phyloP scores from a whole-genome alignment of 2,329 filamentous ascomycete genomes.

The Orbilia javanica region DNA sequence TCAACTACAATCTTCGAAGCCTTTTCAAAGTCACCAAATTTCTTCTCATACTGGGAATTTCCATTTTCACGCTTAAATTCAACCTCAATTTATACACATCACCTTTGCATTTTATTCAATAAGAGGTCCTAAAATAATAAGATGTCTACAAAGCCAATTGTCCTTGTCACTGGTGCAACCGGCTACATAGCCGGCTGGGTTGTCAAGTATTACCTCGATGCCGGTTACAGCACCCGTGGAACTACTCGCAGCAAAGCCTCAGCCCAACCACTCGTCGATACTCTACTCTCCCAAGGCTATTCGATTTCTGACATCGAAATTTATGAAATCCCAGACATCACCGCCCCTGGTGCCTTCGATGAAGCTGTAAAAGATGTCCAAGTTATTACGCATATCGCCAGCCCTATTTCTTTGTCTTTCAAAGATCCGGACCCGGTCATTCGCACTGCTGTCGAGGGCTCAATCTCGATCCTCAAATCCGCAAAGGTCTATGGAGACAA shows the following conservation, averaged over 20 bases:
- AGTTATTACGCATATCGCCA: constrained; percentile 39
- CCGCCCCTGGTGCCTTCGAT: constrained; percentile 78
- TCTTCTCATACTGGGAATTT: background rate
- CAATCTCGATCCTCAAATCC: constrained; percentile 77
- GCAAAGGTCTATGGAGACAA: constrained; percentile 70
- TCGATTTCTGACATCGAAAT: constrained; percentile 44
- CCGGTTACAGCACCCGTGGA: constrained; percentile 67
- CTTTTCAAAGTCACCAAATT: background rate
- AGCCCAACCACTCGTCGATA: constrained; percentile 50
- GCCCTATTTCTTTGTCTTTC: constrained; percentile 67
- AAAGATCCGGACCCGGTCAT: constrained; percentile 65
- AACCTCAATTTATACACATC: background rate
- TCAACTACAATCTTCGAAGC: background rate
- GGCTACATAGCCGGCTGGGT: constrained; percentile 71
- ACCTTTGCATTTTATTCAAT: background rate
- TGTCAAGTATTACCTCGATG: constrained; percentile 67
- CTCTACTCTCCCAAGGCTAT: constrained; percentile 35
- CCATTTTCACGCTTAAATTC: background rate
- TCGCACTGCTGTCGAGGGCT: constrained; percentile 72
- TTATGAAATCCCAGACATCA: constrained; percentile 78
- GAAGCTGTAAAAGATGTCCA: constrained; percentile 65
- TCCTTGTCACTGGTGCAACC: constrained; percentile 44
- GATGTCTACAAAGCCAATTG: constrained; percentile 47
- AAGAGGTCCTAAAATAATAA: background rate
- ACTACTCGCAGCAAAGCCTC: constrained; percentile 67